Conservation (phyloP, 2,329 filamentous ascomycete genomes). For the Triangularia verruculosa region DNA sequence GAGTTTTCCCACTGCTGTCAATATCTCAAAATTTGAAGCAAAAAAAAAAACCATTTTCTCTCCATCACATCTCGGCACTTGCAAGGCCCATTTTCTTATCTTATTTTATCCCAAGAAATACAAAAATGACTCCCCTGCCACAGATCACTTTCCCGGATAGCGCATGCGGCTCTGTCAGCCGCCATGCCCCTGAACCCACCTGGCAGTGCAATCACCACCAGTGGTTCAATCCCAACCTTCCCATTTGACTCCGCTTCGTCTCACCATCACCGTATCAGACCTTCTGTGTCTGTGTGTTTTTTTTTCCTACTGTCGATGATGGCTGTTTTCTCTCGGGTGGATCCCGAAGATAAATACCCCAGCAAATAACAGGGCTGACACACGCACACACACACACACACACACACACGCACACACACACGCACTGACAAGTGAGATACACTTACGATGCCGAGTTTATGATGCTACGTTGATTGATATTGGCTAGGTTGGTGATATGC, state of each 20-base stretch:
- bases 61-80: not conserved
- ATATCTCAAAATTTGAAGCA: too few relatives aligned
- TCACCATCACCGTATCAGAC: not conserved
- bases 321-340: not conserved
- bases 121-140: not conserved
- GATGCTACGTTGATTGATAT: not conserved
- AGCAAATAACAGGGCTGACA: not conserved
- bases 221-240: not conserved
- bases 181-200: not conserved
- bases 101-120: not conserved
- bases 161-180: not conserved
- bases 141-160: not conserved
- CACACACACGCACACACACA: too few relatives aligned
- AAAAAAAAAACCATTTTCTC: too few relatives aligned
- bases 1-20: too few relatives aligned
- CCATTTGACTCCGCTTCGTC: not conserved
- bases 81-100: not conserved
- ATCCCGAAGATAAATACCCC: not conserved
- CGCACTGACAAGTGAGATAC: too few relatives aligned
- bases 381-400: not conserved
- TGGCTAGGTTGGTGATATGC: not conserved
- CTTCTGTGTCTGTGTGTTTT: not conserved
- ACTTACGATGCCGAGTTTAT: not conserved
- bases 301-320: not conserved
- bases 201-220: not conserved